Percentiles rank a stretch among this genome's conserved stretches.
phyloP scores from a whole-genome alignment of 192 early-diverging fungal genomes.

The Paraglomus occultum region DNA sequence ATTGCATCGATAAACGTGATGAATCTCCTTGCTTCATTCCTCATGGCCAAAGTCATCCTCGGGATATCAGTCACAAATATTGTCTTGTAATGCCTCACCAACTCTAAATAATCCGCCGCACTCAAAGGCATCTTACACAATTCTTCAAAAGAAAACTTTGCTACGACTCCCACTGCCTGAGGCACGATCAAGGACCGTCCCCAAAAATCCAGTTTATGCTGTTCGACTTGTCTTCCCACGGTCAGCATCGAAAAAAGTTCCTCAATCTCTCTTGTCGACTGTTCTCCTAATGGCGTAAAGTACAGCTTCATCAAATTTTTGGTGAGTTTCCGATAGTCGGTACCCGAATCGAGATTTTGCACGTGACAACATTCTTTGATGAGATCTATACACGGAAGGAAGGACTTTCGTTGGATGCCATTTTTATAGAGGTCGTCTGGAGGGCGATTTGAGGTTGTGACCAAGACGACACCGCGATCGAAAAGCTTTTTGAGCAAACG shows the following conservation, averaged over 20 bases:
- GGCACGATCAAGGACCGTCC: conserved; percentile 74
- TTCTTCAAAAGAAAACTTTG: conserved; percentile 72
- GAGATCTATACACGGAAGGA: conserved; percentile 88
- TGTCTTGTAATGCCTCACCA: conserved; percentile 71
- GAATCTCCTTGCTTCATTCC: conserved; percentile 85
- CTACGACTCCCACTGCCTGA: conserved; percentile 60
- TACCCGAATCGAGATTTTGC: conserved; percentile 82
- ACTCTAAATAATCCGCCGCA: conserved; percentile 88
- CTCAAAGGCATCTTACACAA: conserved; percentile 60
- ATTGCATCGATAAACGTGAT: conserved; percentile 93
- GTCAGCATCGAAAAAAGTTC: conserved; percentile 38
- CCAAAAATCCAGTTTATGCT: conserved; percentile 63
- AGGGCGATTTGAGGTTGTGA: conserved; percentile 92
- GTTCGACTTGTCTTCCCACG: conserved; percentile 34
- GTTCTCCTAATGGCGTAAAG: conserved; percentile 61
- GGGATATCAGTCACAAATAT: conserved; percentile 80
- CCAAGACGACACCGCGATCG: conserved; percentile 76
- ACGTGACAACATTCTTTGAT: conserved; percentile 79
- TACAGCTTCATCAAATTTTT: conserved; percentile 63
- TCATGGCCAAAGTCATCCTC: conserved; percentile 51
- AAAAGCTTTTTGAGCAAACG: conserved; percentile 82
- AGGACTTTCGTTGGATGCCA: conserved; percentile 91
- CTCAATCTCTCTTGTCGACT: conserved; percentile 51
- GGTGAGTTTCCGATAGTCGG: conserved; percentile 82
- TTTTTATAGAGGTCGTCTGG: conserved; percentile 94